Conservation (phyloP, 257 asterid species). For the Solanum arcanum region DNA sequence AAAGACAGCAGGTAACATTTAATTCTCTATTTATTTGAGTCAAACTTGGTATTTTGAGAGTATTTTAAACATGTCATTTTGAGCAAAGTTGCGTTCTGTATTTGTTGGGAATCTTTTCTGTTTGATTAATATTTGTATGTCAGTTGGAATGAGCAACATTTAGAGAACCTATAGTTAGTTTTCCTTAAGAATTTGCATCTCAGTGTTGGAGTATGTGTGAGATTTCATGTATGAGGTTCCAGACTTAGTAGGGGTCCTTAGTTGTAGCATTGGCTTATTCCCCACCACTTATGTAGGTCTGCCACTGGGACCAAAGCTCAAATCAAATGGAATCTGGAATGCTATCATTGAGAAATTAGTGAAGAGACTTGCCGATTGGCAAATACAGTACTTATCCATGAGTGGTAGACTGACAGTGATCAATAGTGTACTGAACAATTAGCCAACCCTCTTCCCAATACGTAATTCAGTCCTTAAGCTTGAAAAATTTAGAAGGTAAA, state of each 20-base stretch:
- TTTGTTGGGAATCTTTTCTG: neutral
- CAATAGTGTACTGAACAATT: neutral
- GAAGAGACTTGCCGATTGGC: neutral
- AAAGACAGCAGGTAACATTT: neutral
- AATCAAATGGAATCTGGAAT: neutral
- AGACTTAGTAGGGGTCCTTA: neutral
- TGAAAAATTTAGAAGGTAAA: neutral
- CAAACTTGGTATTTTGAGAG: neutral
- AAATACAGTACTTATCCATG: neutral
- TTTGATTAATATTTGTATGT: neutral
- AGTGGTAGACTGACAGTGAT: neutral
- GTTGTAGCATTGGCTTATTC: neutral
- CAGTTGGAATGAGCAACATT: neutral
- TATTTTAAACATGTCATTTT: neutral
- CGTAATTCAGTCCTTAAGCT: neutral
- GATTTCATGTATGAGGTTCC: neutral
- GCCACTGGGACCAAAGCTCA: neutral
- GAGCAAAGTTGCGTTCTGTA: neutral
- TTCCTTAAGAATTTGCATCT: neutral
- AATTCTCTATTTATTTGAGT: neutral
- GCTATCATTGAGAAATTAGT: neutral
- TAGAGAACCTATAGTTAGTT: neutral
- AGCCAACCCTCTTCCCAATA: neutral
- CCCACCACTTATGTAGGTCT: neutral
- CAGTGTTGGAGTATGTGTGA: neutral